Conservation (phyloP, 805 yeast species). For the Candida lessepsii region DNA sequence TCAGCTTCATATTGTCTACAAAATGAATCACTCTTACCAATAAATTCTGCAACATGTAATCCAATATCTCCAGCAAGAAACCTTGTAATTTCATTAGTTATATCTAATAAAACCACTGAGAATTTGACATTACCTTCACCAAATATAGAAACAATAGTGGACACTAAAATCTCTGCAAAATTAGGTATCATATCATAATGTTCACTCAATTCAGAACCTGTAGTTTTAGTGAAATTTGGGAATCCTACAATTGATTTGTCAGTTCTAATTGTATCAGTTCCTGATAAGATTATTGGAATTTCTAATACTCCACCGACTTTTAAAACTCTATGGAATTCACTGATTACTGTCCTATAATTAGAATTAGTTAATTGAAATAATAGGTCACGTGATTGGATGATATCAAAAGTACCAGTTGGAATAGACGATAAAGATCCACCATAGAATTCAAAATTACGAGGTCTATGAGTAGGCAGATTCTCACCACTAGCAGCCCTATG, state of each 20-base stretch:
- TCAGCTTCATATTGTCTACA: conserved; percentile 21
- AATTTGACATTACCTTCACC: conserved; percentile 35
- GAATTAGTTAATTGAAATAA: conserved; percentile 28
- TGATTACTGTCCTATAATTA: conserved; percentile 25
- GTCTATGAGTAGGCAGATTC: conserved; percentile 21
- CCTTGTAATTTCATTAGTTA: conserved; percentile 28
- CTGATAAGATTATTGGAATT: conserved; percentile 25
- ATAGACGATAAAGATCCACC: conserved; percentile 24
- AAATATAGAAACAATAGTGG: conserved; percentile 25
- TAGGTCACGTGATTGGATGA: conserved; percentile 38
- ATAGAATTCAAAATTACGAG: conserved; percentile 32
- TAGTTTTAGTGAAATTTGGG: conserved; percentile 14
- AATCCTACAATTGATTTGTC: conserved; percentile 15
- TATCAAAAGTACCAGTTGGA: conserved; percentile 30
- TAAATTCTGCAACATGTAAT: conserved; percentile 30
- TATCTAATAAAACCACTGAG: conserved; percentile 27
- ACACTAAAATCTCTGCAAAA: conserved; percentile 22
- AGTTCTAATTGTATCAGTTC: conserved; percentile 12
- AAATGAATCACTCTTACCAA: conserved; percentile 30
- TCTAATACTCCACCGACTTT: conserved; percentile 36
- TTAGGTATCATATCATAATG: conserved; percentile 26
- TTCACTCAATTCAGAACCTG: conserved; percentile 11
- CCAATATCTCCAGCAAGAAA: conserved; percentile 30
- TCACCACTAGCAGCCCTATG: conserved; percentile 8
- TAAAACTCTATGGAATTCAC: conserved; percentile 36